Percentiles rank a stretch among this genome's conserved stretches.
phyloP scores from a whole-genome alignment of 2,329 filamentous ascomycete genomes.

The Epichloe aotearoae region DNA sequence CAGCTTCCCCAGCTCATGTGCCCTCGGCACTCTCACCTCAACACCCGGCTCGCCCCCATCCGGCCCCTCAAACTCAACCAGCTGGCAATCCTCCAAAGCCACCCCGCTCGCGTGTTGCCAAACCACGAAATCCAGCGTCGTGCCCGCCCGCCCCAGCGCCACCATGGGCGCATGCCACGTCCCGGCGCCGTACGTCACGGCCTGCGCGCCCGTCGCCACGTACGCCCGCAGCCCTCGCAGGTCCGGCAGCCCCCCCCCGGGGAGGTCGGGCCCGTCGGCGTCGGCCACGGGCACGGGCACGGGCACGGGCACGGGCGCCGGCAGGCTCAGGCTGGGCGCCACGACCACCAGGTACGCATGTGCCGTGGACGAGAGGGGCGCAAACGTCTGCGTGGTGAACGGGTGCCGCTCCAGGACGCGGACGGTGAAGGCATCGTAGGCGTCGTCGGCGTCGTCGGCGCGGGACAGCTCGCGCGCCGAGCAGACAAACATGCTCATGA shows the following conservation, averaged over 20 bases:
- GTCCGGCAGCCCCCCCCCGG: conserved; percentile 54
- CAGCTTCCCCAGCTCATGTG: conserved; percentile 7
- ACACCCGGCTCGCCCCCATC: conserved; percentile 27
- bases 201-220: conserved; percentile 62
- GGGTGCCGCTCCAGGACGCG: conserved; percentile 79
- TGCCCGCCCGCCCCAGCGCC: conserved; percentile 48
- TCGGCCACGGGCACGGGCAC: no score
- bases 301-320: conserved; percentile 14
- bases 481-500: conserved; percentile 86
- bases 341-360: conserved; percentile 73
- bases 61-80: conserved; percentile 37
- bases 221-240: conserved; percentile 60
- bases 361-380: conserved; percentile 48
- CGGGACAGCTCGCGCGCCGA: conserved; percentile 22
- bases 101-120: conserved; percentile 82
- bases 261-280: conserved; percentile 27
- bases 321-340: conserved; percentile 55
- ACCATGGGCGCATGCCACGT: conserved; percentile 98
- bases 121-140: conserved; percentile 72
- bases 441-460: conserved; percentile 4
- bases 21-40: conserved; percentile 20
- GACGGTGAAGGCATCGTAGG: conserved; percentile 42
- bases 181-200: conserved; percentile 80
- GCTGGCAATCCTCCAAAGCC: conserved; percentile 74
- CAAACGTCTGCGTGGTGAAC: conserved; percentile 87